Base-by-base conservation (phyloP, 352 stramenopile genomes). In the Phytophthora tubulina region DNA sequence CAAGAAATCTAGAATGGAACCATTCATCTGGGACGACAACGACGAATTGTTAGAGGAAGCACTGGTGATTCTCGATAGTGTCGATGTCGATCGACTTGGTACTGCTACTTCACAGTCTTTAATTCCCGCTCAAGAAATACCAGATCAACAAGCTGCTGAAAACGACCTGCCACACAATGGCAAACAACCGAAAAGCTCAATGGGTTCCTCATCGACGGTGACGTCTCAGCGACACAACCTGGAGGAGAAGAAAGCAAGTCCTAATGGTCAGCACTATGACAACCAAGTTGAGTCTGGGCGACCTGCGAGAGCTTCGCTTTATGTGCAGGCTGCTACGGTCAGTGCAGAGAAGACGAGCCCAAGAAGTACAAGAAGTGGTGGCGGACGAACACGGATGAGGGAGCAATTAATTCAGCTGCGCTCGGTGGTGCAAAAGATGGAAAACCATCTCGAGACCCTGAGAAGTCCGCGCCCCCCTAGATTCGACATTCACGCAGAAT, bases 341-440 rank as follows among this genome's bases (percentile, higher is more conserved):
- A 58, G 9, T 13, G 51, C 48, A 8, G 46, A 54, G 8, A 44
- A 51, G 8, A 7, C 27, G 8, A 50, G 8, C 7, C 51, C 66
- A 32, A 46, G 11, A 64, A 73, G 36, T 32, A 44, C 17, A 45
- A 31, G 51, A n/a, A 64, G 36, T 31, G 27, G 36, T 32, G 61
- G 53, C 27, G 45, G 63, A 41, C 63, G 63, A 9, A 58, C 44
- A 9, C 67, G 52, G 11, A 62, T 73, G 36, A 58, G 66, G 11
- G 66, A 69, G 38, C 58, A 70, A 21, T 55, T 73, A 21, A 73
- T 73, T 42, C 66, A 67, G n/a, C 38, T 74, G 13, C 59, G 67
- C 0, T 55, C 49, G 5, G 66, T 69, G 35, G 59, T 69, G 13
- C 53, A 70, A 9, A 73, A 70, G 51, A 70, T 73, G 66, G 66